Conservation (phyloP, 257 asterid species). For the Rehmannia glutinosa region DNA sequence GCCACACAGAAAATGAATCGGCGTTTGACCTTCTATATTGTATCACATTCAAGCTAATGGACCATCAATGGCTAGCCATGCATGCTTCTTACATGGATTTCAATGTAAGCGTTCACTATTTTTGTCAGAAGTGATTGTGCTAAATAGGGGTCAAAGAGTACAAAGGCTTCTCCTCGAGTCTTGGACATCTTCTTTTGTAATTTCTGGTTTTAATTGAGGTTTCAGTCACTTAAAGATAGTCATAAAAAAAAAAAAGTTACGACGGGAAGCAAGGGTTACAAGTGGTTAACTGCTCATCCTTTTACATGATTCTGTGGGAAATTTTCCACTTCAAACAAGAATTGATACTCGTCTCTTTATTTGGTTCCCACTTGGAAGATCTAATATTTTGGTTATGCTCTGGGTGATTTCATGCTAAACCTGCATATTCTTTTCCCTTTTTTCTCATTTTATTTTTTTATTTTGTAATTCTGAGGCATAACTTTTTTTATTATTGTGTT, state of each 20-base stretch:
- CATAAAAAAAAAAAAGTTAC: neutral
- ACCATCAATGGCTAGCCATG: slow-evolving; percentile 93
- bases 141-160: neutral
- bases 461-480: too few relatives aligned
- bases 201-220: neutral
- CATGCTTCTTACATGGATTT: slow-evolving; percentile 98
- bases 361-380: too few relatives aligned
- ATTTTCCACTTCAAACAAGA: too few relatives aligned
- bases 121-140: neutral
- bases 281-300: neutral
- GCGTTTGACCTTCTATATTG: slow-evolving; percentile 96
- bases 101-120: slow-evolving; percentile 51
- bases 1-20: slow-evolving; percentile 72
- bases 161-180: neutral
- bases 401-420: neutral
- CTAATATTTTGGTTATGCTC: neutral
- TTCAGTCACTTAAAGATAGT: too few relatives aligned
- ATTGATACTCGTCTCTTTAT: too few relatives aligned
- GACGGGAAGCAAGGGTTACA: neutral
- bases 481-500: too few relatives aligned
- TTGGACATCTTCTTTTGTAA: neutral
- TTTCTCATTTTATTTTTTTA: neutral
- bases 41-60: slow-evolving; percentile 97
- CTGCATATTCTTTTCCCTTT: too few relatives aligned
- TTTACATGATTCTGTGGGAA: too few relatives aligned